Percentiles rank a stretch among this genome's conserved stretches.
Evolutionary conservation across 371 early-diverging fungal genomes (phyloP).

Genomic region (Gilbertella persicaria): DNA sequence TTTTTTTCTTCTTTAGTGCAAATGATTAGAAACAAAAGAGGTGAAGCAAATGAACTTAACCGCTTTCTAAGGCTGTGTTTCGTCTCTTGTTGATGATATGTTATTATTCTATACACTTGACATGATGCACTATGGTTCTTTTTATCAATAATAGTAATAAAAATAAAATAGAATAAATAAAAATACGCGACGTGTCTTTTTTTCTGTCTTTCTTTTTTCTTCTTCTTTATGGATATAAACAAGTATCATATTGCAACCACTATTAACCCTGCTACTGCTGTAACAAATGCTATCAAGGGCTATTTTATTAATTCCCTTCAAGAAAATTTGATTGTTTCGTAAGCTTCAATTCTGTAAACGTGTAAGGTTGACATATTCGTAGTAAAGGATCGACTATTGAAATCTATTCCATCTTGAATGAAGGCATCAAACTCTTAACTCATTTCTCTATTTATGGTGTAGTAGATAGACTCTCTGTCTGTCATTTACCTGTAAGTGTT

Average conservation of each 20-base stretch:
- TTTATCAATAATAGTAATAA: no score
- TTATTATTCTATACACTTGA: no score
- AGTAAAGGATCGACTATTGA: conserved; percentile 71
- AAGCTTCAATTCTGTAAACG: no score
- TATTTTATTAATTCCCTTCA: conserved; percentile 55
- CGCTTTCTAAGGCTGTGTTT: no score
- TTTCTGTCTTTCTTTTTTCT: not conserved
- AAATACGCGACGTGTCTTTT: not conserved
- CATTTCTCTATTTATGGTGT: conserved; percentile 67
- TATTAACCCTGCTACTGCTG: conserved; percentile 11
- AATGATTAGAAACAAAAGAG: no score
- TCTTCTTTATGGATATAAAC: conserved; percentile 1
- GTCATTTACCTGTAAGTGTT: conserved; percentile 45
- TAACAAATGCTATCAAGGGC: conserved; percentile 43
- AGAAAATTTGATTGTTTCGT: conserved; percentile 65
- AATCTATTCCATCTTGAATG: conserved; percentile 45
- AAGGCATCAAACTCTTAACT: conserved; percentile 50
- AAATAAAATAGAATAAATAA: no score
- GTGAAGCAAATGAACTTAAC: no score
- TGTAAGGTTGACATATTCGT: no score
- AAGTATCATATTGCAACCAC: conserved; percentile 20
- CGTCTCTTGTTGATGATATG: no score
- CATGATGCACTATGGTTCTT: no score
- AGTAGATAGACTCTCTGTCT: conserved; percentile 53
- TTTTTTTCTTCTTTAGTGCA: no score